phyloP scores from a whole-genome alignment of 73 alveolate species.

The Breviolum minutum region DNA sequence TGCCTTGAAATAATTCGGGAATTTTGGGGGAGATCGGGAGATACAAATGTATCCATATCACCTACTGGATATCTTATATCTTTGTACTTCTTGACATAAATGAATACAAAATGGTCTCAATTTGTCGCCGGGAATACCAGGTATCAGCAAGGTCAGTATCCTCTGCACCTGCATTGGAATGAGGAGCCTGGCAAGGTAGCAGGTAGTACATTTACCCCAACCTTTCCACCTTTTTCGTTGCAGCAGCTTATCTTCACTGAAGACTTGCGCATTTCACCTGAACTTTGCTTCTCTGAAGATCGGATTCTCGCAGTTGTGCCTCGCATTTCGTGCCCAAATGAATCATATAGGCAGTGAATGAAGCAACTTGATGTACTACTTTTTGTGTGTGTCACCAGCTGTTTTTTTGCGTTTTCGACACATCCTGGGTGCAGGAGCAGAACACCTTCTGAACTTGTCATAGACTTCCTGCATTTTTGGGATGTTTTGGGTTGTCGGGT shows the following conservation, averaged over 20 bases:
- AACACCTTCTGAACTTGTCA: conserved; percentile 74
- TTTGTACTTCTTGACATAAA: neutral
- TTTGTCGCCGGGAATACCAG: neutral
- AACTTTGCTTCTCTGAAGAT: neutral
- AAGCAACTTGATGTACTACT: too few relatives aligned
- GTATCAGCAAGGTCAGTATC: conserved; percentile 80
- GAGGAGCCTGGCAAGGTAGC: neutral
- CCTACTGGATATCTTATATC: neutral
- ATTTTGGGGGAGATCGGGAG: neutral
- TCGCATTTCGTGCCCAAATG: neutral
- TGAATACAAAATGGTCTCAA: neutral
- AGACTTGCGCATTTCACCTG: neutral
- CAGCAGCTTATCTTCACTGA: neutral
- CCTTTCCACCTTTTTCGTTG: neutral
- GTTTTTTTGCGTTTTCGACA: neutral
- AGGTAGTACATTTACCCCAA: neutral
- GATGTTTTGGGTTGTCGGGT: neutral
- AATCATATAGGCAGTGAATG: neutral
- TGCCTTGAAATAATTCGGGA: conserved; percentile 10
- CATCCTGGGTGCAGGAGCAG: neutral
- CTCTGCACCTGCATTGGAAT: conserved; percentile 47
- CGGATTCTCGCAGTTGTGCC: conserved; percentile 41
- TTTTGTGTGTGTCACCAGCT: neutral
- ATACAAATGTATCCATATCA: neutral
- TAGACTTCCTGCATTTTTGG: conserved; percentile 37